Evolutionary conservation across 2,329 filamentous ascomycete genomes (phyloP).

Genomic region (Xylariaceae sp.): DNA sequence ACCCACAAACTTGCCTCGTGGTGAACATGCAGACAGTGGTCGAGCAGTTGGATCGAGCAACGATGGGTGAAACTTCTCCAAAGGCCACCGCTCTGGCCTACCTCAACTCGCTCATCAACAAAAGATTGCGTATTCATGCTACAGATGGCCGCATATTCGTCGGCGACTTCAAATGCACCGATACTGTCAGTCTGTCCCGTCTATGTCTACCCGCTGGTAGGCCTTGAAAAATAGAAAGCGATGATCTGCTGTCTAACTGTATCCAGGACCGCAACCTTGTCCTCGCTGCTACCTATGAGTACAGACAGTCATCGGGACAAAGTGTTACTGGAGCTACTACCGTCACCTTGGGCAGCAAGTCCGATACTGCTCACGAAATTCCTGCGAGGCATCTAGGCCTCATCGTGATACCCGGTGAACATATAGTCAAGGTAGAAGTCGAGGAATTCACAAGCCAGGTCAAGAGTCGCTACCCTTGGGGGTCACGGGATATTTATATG

Average conservation of each 20-base stretch:
- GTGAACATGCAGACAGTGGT: conserved; percentile 18
- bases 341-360: conserved; percentile 29
- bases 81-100: conserved; percentile 50
- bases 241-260: neutral
- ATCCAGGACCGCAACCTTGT: conserved; percentile 83
- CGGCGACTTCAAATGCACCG: conserved; percentile 89
- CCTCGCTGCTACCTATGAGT: conserved; percentile 80
- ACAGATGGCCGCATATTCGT: conserved; percentile 84
- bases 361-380: conserved; percentile 57
- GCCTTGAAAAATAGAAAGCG: neutral
- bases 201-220: neutral
- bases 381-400: conserved; percentile 81
- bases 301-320: conserved; percentile 63
- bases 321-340: conserved; percentile 37
- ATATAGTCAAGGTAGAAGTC: conserved; percentile 82
- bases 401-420: conserved; percentile 79
- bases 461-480: conserved; percentile 27
- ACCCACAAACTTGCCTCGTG: neutral
- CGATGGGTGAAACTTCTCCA: conserved; percentile 30
- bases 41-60: conserved; percentile 11
- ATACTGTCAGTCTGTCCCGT: conserved; percentile 54
- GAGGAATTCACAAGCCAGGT: conserved; percentile 65
- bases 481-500: conserved; percentile 22
- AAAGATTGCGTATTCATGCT: conserved; percentile 71
- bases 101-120: conserved; percentile 64